These are phyloP conservation scores for Tubosaeta brunneosetosa DNA, from an alignment of 768 basidiomycete genomes.

Conservation along the genomic window DNA sequence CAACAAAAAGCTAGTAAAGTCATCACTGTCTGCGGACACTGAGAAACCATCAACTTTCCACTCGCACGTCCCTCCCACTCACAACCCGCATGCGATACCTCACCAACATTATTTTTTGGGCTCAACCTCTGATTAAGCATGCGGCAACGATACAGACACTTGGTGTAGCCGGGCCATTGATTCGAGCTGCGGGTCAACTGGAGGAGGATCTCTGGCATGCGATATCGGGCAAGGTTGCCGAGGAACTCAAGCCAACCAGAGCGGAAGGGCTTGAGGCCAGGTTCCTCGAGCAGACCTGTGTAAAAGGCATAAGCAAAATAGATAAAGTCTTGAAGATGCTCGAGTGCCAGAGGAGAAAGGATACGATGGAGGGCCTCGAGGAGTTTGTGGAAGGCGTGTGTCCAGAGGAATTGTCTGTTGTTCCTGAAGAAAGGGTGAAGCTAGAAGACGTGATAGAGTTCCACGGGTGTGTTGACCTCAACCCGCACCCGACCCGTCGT, in stretches of 20 bases:
- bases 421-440: slow-evolving; percentile 69
- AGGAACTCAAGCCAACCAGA: slow-evolving; percentile 93
- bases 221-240: slow-evolving; percentile 91
- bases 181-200: slow-evolving; percentile 47
- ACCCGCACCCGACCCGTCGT: too few species aligned
- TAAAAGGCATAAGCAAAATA: slow-evolving; percentile 96
- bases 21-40: too few species aligned
- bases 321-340: slow-evolving; percentile 91
- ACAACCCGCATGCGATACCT: slow-evolving; percentile 48
- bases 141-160: slow-evolving; percentile 87
- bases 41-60: too few species aligned
- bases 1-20: too few species aligned
- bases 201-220: slow-evolving; percentile 62
- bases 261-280: slow-evolving; percentile 61
- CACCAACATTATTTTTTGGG: slow-evolving; percentile 93
- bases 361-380: slow-evolving; percentile 87
- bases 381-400: slow-evolving; percentile 82
- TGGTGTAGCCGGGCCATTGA: slow-evolving; percentile 62
- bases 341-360: slow-evolving; percentile 68
- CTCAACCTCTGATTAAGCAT: slow-evolving; percentile 72
- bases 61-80: too few species aligned
- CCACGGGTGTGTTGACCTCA: too few species aligned
- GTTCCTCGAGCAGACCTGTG: slow-evolving; percentile 83
- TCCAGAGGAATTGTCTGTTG: slow-evolving; percentile 87
- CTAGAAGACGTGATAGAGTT: slow-evolving; percentile 60